A percentile compares a stretch with the other conserved stretches of the same genome.
phyloP scores from a whole-genome alignment of 257 asterid species.

The Primulina huaijiensis region DNA sequence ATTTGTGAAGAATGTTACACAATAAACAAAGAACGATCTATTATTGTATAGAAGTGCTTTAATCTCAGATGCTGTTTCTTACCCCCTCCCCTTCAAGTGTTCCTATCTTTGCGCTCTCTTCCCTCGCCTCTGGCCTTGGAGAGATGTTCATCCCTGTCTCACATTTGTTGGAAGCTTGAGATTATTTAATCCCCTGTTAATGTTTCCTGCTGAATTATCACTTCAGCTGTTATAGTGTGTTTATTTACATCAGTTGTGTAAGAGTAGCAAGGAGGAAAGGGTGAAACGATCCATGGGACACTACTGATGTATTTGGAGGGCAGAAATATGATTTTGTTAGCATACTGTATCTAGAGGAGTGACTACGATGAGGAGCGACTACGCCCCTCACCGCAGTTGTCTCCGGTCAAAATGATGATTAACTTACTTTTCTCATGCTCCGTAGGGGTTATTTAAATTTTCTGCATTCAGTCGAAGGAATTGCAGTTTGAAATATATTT shows the following conservation, averaged over 20 bases:
- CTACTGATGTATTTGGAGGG: too few species aligned
- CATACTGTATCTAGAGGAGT: too few species aligned
- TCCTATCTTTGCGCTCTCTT: neutral
- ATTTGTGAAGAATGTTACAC: constrained; percentile 35
- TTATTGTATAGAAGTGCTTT: constrained; percentile 18
- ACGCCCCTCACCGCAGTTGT: too few species aligned
- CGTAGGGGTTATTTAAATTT: too few species aligned
- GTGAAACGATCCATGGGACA: too few species aligned
- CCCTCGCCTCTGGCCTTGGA: too few species aligned
- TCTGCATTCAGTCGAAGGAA: too few species aligned
- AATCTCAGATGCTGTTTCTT: neutral
- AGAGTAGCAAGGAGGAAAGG: neutral
- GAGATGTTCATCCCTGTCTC: neutral
- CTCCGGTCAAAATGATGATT: too few species aligned
- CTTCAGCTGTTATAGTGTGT: neutral
- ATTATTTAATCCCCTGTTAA: neutral
- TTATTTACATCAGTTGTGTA: neutral
- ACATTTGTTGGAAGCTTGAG: neutral
- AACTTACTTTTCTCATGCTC: too few species aligned
- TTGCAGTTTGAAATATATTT: too few species aligned
- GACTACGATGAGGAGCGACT: too few species aligned
- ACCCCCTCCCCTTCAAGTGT: neutral
- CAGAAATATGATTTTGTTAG: too few species aligned
- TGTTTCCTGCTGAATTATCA: neutral
- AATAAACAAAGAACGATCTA: constrained; percentile 29